A percentile compares a stretch with the other conserved stretches of the same genome.
These are phyloP conservation scores for Suillus brevipes DNA, from an alignment of 768 basidiomycete species.

Conservation along the genomic window DNA sequence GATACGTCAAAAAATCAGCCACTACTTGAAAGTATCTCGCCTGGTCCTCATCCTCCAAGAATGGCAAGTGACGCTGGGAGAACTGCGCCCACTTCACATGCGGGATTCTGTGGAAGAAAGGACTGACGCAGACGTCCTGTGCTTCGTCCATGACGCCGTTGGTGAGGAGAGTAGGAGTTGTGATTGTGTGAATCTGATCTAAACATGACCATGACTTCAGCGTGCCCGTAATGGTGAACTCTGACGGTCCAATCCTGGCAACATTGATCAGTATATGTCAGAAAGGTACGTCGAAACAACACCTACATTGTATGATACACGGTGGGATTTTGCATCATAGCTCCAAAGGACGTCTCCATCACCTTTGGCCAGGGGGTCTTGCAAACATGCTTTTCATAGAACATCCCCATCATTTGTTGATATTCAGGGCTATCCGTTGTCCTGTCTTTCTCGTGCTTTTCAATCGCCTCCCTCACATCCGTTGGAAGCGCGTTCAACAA, in stretches of 20 bases:
- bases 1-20: constrained; percentile 30
- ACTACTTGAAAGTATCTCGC: constrained; percentile 38
- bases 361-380: constrained; percentile 30
- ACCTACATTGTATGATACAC: constrained; percentile 18
- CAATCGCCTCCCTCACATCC: constrained; percentile 20
- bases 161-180: constrained; percentile 36
- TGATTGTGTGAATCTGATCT: constrained; percentile 37
- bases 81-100: constrained; percentile 32
- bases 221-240: constrained; percentile 37
- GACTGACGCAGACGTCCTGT: constrained; percentile 28
- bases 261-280: not conserved
- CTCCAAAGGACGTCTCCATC: constrained; percentile 19
- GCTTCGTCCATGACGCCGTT: constrained; percentile 36
- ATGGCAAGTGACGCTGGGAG: constrained; percentile 38
- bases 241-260: constrained; percentile 19
- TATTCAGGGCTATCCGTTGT: constrained; percentile 30
- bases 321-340: constrained; percentile 19
- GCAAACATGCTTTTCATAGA: constrained; percentile 32
- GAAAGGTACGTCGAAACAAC: constrained; percentile 3
- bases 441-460: constrained; percentile 27
- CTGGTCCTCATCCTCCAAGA: constrained; percentile 42
- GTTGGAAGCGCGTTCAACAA: constrained; percentile 22
- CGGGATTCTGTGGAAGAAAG: constrained; percentile 28
- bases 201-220: constrained; percentile 45
- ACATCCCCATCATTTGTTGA: constrained; percentile 20